These are phyloP conservation scores for Wickerhamiella brachini DNA, from an alignment of 805 yeast genomes.

Conservation along the genomic window DNA sequence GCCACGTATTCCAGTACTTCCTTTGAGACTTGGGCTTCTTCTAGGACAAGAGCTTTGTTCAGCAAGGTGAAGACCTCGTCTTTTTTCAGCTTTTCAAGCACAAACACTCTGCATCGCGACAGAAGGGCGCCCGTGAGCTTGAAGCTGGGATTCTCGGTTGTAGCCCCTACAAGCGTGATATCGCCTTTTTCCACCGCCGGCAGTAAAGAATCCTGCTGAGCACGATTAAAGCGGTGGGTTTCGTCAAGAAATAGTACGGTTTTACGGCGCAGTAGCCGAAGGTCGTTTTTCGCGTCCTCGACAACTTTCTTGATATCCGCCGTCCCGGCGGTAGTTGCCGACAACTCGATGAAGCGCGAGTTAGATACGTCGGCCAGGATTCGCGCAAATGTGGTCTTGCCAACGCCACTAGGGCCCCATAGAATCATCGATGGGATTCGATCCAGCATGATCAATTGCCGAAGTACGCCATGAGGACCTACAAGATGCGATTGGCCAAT, in stretches of 20 bases:
- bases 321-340: conserved; percentile 67
- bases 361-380: conserved; percentile 42
- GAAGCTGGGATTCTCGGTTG: conserved; percentile 87
- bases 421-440: conserved; percentile 64
- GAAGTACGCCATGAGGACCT: conserved; percentile 46
- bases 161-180: conserved; percentile 82
- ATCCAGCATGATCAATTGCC: conserved; percentile 43
- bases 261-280: conserved; percentile 42
- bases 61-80: conserved; percentile 42
- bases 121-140: conserved; percentile 69
- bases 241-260: conserved; percentile 83
- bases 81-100: conserved; percentile 38
- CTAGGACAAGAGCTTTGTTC: conserved; percentile 35
- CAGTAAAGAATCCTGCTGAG: conserved; percentile 78
- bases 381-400: conserved; percentile 75
- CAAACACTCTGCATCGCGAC: conserved; percentile 73
- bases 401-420: conserved; percentile 95
- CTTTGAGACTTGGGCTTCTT: conserved; percentile 33
- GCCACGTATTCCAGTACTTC: conserved; percentile 56
- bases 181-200: conserved; percentile 78
- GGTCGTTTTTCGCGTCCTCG: conserved; percentile 37
- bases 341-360: conserved; percentile 58
- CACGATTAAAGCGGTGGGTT: conserved; percentile 72
- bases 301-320: conserved; percentile 52
- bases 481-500: conserved; percentile 79